Evolutionary conservation across 352 stramenopile species (phyloP).

Genomic region (Phytophthora citrophthora): DNA sequence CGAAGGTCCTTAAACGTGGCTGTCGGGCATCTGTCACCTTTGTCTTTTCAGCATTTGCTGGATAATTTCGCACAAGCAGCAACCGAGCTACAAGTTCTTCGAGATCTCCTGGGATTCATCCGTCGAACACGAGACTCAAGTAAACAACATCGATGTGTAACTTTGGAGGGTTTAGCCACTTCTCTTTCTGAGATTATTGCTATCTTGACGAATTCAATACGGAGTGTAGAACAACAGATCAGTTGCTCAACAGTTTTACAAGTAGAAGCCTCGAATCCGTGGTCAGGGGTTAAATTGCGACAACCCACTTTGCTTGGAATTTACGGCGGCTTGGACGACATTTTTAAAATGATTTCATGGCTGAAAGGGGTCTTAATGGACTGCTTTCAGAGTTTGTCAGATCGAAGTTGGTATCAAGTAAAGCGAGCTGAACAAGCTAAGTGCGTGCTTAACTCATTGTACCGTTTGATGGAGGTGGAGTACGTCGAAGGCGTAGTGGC

Average conservation of each 20-base stretch:
- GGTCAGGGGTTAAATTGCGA: constrained; percentile 26
- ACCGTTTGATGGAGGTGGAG: constrained; percentile 46
- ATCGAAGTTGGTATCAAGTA: constrained; percentile 30
- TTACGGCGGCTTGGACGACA: constrained; percentile 48
- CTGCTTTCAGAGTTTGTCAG: constrained; percentile 40
- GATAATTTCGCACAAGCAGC: constrained; percentile 38
- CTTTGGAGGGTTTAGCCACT: constrained; percentile 59
- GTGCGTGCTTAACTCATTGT: constrained; percentile 51
- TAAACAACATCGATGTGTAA: constrained; percentile 35
- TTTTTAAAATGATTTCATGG: constrained; percentile 55
- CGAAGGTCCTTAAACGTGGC: constrained; percentile 27
- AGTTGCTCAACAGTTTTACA: background rate
- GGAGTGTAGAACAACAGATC: constrained; percentile 27
- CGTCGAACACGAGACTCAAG: constrained; percentile 9
- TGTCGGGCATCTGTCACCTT: constrained; percentile 61
- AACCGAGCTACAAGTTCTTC: constrained; percentile 60
- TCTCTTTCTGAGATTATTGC: constrained; percentile 42
- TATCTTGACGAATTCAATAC: constrained; percentile 32
- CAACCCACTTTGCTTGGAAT: constrained; percentile 56
- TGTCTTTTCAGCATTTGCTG: constrained; percentile 40
- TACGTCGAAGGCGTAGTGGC: constrained; percentile 40
- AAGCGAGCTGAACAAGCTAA: constrained; percentile 47
- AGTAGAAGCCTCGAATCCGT: constrained; percentile 22
- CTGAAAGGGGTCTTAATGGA: constrained; percentile 35
- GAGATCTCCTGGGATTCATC: constrained; percentile 44